Conservation (phyloP, 2,329 filamentous ascomycete genomes). For the Sporothrix phasma region DNA sequence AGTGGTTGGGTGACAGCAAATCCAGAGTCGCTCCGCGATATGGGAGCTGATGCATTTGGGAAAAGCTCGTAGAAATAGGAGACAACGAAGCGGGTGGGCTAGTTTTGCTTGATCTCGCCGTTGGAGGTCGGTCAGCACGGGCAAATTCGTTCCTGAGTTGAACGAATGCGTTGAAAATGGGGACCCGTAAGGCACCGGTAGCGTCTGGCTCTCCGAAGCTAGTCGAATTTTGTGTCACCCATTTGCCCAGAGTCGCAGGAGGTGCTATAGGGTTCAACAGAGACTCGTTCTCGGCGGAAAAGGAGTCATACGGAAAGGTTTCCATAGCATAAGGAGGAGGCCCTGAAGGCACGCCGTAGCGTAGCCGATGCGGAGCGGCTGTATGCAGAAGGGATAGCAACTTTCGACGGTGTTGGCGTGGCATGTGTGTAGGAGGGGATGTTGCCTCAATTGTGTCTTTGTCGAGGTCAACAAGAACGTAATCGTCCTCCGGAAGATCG, state of each 20-base stretch:
- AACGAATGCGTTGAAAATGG: conserved; percentile 86
- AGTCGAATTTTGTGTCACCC: conserved; percentile 80
- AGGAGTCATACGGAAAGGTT: conserved; percentile 81
- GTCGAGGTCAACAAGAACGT: conserved; percentile 88
- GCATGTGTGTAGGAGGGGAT: conserved; percentile 63
- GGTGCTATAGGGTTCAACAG: conserved; percentile 66
- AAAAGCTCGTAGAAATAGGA: conserved; percentile 68
- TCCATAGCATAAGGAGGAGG: conserved; percentile 90
- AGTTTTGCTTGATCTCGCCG: conserved; percentile 53
- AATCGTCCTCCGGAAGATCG: conserved; percentile 87
- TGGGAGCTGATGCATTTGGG: conserved; percentile 64
- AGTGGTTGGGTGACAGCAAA: conserved; percentile 78
- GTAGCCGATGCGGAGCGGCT: conserved; percentile 80
- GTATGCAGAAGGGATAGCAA: conserved; percentile 78
- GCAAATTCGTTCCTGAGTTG: conserved; percentile 59
- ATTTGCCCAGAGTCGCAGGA: conserved; percentile 67
- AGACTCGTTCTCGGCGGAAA: conserved; percentile 74
- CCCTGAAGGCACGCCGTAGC: conserved; percentile 76
- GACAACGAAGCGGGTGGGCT: conserved; percentile 59
- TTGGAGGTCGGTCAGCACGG: conserved; percentile 66
- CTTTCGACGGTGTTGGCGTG: conserved; percentile 82
- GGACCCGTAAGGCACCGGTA: conserved; percentile 41
- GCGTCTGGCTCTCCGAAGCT: conserved; percentile 65
- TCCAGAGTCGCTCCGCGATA: conserved; percentile 86
- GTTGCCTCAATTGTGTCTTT: conserved; percentile 83